phyloP scores from a whole-genome alignment of 1,284 basidiomycete genomes.

The Vanrija humicola region DNA sequence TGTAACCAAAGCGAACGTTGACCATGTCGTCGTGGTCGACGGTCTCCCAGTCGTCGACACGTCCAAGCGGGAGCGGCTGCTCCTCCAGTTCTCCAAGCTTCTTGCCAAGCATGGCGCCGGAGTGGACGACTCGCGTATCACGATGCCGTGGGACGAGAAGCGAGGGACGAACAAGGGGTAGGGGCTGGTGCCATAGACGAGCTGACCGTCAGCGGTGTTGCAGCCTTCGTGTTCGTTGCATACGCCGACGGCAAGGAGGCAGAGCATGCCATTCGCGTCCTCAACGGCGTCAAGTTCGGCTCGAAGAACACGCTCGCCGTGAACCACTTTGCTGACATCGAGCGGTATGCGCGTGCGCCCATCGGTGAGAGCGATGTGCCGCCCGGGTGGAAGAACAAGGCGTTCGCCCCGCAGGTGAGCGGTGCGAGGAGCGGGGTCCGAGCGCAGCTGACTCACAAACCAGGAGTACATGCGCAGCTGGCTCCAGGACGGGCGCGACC shows the following conservation, averaged over 20 bases:
- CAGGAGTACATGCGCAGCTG: slow-evolving; percentile 94
- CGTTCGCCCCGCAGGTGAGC: slow-evolving; percentile 57
- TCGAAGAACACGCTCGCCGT: slow-evolving; percentile 80
- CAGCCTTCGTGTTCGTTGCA: slow-evolving; percentile 80
- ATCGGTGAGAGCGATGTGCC: slow-evolving; percentile 71
- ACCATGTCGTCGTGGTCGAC: slow-evolving; percentile 82
- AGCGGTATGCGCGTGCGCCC: slow-evolving; percentile 77
- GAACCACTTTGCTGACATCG: slow-evolving; percentile 90
- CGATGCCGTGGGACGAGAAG: slow-evolving; percentile 76
- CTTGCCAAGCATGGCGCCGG: slow-evolving; percentile 73
- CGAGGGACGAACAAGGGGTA: slow-evolving; percentile 80
- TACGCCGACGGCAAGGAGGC: slow-evolving; percentile 79
- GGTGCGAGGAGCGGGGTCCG: no score
- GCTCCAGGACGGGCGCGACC: slow-evolving; percentile 89
- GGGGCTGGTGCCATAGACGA: neutral
- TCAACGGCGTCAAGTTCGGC: slow-evolving; percentile 84
- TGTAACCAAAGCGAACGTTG: slow-evolving; percentile 72
- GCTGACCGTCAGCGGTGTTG: neutral
- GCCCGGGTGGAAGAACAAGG: slow-evolving; percentile 61
- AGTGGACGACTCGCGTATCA: slow-evolving; percentile 70
- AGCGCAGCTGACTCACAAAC: slow-evolving; percentile 41
- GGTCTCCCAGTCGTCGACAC: slow-evolving; percentile 81
- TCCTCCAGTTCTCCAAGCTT: slow-evolving; percentile 74
- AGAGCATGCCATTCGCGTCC: slow-evolving; percentile 67
- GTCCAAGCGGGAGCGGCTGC: slow-evolving; percentile 69